A percentile compares a stretch with the other conserved stretches of the same genome.
phyloP scores from a whole-genome alignment of 2,329 filamentous ascomycete genomes.

The Talaromyces sp. region DNA sequence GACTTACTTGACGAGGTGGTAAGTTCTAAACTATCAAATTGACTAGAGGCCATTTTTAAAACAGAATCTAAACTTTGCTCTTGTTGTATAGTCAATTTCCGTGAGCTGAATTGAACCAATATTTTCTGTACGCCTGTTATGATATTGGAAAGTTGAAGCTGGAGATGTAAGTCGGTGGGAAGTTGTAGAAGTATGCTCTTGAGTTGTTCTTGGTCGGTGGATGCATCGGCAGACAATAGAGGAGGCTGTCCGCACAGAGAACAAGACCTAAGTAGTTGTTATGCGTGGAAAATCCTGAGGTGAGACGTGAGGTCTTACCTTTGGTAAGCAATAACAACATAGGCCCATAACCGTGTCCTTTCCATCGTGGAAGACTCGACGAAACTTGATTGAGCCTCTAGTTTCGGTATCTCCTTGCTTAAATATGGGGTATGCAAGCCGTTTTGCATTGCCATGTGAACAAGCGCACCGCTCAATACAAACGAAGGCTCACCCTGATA shows the following conservation, averaged over 20 bases:
- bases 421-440: neutral
- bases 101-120: neutral
- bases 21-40: neutral
- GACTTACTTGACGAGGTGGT: neutral
- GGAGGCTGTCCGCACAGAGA: neutral
- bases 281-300: neutral
- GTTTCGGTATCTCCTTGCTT: neutral
- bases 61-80: slow-evolving; percentile 1
- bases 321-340: neutral
- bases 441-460: neutral
- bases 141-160: neutral
- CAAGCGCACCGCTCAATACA: neutral
- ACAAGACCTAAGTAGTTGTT: neutral
- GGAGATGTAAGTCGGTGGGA: neutral
- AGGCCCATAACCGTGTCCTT: neutral
- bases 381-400: neutral
- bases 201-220: slow-evolving; percentile 1
- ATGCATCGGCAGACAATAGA: neutral
- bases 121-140: neutral
- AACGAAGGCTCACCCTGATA: neutral
- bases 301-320: neutral
- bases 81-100: neutral
- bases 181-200: neutral
- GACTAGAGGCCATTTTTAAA: neutral
- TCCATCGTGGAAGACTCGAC: neutral